Base-by-base conservation (phyloP, 2,329 filamentous ascomycete species). In the Didymella lethalis region DNA sequence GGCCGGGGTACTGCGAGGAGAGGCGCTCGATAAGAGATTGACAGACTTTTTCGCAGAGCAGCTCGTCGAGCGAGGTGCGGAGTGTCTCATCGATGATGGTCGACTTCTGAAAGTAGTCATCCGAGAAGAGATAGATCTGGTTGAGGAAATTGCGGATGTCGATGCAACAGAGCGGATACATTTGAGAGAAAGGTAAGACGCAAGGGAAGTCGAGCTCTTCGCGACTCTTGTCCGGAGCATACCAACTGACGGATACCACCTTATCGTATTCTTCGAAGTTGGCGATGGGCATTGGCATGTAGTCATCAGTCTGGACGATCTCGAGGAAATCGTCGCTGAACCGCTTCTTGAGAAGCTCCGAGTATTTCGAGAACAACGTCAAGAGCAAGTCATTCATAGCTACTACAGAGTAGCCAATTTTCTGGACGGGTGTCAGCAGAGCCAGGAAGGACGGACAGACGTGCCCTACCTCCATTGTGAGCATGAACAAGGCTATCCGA, bases 251-350 rank as follows among this genome's bases (percentile, higher is more conserved):
- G 62, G 93, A 95, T 64, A 97, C 87, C 34, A 99, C 94, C 71
- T 97, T 97, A 70, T 96, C 92, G 73, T 96, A 98, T 72, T 98
- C 93, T 69, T 97, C 93, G 16, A 85, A 79, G 20, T 90, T 93
- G 70, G 93, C 92, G 75, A 98, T 96, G 1, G 92, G 91, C 95
- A 99, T 98, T 2, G 95, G 96, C 94, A 99, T 99, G 78, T 99
- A 99, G 77, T 99, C 95, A 75, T 99, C 95, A 0, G 92, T 97
- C n/a, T 91, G 83, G 25, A 90, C 86, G 66, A 90, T 89, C 80
- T 98, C 94, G 75, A 96, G 90, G 74, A 99, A 99, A 77, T 98
- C 94, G 66, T 96, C 91, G 74, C 92, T 96, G 72, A 98, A 99
- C 45, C 93, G 87, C 61, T 87, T 88, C 79, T 97, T 97, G 55